Base-by-base conservation (phyloP, 202 grass and related monocot genomes). In the Panicum hallii region DNA sequence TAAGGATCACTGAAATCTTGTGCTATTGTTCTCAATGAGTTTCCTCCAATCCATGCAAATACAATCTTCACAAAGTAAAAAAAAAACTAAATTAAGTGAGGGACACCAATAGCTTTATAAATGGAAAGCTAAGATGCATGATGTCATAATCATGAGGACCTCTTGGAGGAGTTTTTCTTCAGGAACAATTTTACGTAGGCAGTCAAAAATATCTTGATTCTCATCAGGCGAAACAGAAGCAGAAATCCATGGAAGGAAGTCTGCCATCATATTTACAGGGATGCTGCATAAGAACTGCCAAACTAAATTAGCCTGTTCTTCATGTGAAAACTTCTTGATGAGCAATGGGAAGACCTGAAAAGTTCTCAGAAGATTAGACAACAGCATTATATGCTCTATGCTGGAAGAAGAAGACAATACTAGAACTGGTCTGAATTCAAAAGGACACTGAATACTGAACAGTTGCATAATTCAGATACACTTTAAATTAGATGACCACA, bases 271-370 rank as follows among this genome's bases (percentile, higher is more conserved):
- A 22, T 92, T 94, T 17, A 99, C 67, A 67, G 96, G 96, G 68
- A 99, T 94, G 20, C 80, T 96, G 62, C 96, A 99, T 45, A 99
- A 79, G 73, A 99, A 99, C 79, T 99, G 90, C 96, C 96, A 99
- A 41, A 99, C 91, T 78, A 99, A 82, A 88, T 92, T 84, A 76
- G 93, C 93, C 57, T 99, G 96, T 75, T 99, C 96, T 81, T 96
- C 80, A 5, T 96, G 83, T 32, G 93, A 96, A 88, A 94, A 99
- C 70, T 95, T 99, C 20, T 89, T 93, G 17, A 89, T 79, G 28
- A 99, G 86, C 76, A 99, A 77, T 0, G 93, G 96, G 52, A 96
- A 95, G n/a, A 99, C 91, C 96, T 99, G 84, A 66, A 70, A 57
- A 55, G 77, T 56, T 28, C 13, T 34, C 50, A 26, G 58, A 87